phyloP scores from a whole-genome alignment of 768 basidiomycete genomes.

The Lentinula raphanica region DNA sequence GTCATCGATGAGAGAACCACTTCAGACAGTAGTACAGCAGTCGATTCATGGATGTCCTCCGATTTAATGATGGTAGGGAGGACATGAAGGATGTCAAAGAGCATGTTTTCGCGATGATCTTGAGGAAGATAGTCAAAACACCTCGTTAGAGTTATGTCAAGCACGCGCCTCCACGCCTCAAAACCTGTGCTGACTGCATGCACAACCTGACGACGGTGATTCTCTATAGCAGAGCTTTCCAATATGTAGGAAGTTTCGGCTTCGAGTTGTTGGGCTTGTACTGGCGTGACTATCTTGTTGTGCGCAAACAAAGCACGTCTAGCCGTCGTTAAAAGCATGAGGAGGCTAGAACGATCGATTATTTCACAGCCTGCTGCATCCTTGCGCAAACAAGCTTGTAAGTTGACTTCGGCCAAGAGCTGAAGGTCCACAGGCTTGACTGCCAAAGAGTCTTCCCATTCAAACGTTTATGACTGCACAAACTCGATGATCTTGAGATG shows the following conservation, averaged over 20 bases:
- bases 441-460: constrained; percentile 76
- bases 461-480: constrained; percentile 79
- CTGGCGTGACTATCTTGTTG: constrained; percentile 56
- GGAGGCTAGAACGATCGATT: constrained; percentile 67
- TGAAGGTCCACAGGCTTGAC: constrained; percentile 55
- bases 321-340: constrained; percentile 62
- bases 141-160: constrained; percentile 83
- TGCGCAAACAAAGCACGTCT: constrained; percentile 60
- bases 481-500: constrained; percentile 85
- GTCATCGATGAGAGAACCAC: constrained; percentile 77
- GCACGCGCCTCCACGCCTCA: constrained; percentile 77
- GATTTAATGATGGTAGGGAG: constrained; percentile 68
- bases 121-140: constrained; percentile 80
- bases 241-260: constrained; percentile 72
- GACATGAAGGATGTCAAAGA: constrained; percentile 85
- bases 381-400: constrained; percentile 62
- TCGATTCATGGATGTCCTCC: constrained; percentile 59
- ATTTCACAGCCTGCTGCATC: constrained; percentile 77
- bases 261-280: constrained; percentile 61
- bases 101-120: constrained; percentile 79
- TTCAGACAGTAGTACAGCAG: constrained; percentile 81
- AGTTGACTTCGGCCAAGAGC: constrained; percentile 60
- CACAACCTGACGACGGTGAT: constrained; percentile 77
- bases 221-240: constrained; percentile 81
- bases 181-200: constrained; percentile 67